Evolutionary conservation across 805 yeast genomes (phyloP).

Genomic region (Ogataea nonfermentans): DNA sequence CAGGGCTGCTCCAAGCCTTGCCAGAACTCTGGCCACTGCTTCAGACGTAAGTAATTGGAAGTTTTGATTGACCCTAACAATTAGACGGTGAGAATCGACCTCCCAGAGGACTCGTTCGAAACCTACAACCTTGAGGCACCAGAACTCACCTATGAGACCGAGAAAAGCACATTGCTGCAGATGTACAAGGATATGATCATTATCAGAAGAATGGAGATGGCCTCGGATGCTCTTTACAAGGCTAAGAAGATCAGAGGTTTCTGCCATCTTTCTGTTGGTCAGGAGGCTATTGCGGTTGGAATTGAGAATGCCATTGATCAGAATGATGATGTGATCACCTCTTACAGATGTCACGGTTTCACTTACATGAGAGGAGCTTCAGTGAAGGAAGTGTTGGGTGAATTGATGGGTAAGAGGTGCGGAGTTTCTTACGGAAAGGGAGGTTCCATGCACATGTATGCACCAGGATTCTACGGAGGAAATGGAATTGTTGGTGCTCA

Average conservation of each 20-base stretch:
- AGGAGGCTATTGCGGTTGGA: conserved; percentile 98
- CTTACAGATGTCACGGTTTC: conserved; percentile 99
- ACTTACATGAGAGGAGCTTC: conserved; percentile 95
- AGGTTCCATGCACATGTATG: conserved; percentile 99
- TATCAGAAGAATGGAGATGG: conserved; percentile 98
- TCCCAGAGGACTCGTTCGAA: conserved; percentile 82
- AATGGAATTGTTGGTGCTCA: conserved; percentile 99
- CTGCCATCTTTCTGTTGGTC: conserved; percentile 98
- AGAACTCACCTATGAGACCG: conserved; percentile 68
- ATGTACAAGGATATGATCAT: conserved; percentile 96
- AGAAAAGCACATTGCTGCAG: conserved; percentile 74
- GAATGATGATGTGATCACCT: conserved; percentile 87
- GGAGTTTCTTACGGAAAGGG: conserved; percentile 98
- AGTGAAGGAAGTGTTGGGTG: conserved; percentile 87
- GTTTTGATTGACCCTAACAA: conserved; percentile 4
- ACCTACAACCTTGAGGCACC: conserved; percentile 80
- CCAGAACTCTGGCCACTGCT: conserved; percentile 34
- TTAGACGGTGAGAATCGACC: conserved; percentile 43
- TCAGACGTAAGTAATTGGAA: conserved; percentile 25
- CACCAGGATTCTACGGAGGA: conserved; percentile 96
- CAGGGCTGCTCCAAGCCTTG: conserved; percentile 18
- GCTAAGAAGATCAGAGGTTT: conserved; percentile 98
- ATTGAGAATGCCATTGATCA: conserved; percentile 89
- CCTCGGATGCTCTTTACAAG: conserved; percentile 95
- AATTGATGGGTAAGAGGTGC: conserved; percentile 92